These are phyloP conservation scores for Euphorbia lathyris DNA, from an alignment of 345 rosid species.

Conservation along the genomic window DNA sequence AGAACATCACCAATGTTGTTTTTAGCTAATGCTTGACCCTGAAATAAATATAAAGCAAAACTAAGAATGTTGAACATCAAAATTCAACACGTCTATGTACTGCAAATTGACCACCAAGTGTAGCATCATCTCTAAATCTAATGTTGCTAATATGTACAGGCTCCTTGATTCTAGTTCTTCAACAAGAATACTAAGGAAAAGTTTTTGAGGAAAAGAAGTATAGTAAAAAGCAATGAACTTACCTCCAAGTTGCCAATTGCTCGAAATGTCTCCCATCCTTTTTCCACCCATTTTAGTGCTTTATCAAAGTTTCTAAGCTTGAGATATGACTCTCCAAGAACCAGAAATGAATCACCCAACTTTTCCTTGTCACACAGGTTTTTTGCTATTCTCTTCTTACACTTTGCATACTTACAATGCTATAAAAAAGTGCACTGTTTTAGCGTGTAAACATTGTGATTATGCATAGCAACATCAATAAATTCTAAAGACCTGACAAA, in stretches of 20 bases:
- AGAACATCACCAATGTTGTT: conserved; percentile 68
- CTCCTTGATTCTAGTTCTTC: not conserved
- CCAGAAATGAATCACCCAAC: conserved; percentile 68
- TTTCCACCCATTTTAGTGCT: conserved; percentile 72
- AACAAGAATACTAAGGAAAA: not conserved
- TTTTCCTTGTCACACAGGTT: conserved; percentile 85
- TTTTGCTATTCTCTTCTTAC: conserved; percentile 65
- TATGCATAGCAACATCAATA: not conserved
- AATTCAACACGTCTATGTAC: conserved; percentile 5
- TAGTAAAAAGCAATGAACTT: conserved; percentile 24
- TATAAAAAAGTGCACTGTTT: conserved; percentile 22
- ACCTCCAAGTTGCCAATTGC: conserved; percentile 85
- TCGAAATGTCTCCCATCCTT: conserved; percentile 63
- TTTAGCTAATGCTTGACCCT: conserved; percentile 93
- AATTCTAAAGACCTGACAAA: conserved; percentile 6
- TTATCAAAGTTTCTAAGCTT: conserved; percentile 70
- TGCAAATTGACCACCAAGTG: conserved; percentile 9
- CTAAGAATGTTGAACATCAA: conserved; percentile 24
- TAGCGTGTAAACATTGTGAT: conserved; percentile 9
- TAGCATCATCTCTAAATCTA: conserved; percentile 8
- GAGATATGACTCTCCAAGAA: conserved; percentile 80
- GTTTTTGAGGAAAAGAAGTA: not conserved
- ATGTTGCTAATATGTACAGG: conserved; percentile 1
- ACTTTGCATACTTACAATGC: conserved; percentile 79
- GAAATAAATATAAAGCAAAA: conserved; percentile 27